phyloP scores from a whole-genome alignment of 2,329 filamentous ascomycete genomes.

The Trichoderma cornu-damae region DNA sequence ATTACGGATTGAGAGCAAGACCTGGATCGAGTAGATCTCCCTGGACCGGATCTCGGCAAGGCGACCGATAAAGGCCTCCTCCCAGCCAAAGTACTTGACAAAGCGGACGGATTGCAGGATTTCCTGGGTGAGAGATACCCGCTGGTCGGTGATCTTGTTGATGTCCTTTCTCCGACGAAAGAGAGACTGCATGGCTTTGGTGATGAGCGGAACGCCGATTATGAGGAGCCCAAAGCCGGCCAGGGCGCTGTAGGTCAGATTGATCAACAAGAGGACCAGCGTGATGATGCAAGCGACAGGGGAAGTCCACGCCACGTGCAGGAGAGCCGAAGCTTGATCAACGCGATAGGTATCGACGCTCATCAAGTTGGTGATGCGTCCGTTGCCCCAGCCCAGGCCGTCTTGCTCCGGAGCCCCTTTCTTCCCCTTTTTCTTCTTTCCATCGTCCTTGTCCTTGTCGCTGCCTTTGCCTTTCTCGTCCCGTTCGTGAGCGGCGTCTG shows the following conservation, averaged over 20 bases:
- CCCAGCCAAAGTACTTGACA: conserved; percentile 97
- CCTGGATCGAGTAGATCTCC: conserved; percentile 80
- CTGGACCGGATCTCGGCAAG: conserved; percentile 66
- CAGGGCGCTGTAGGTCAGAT: conserved; percentile 83
- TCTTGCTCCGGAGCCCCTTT: conserved; percentile 40
- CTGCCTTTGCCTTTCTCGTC: conserved; percentile 41
- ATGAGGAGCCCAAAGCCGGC: conserved; percentile 81
- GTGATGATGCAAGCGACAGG: conserved; percentile 75
- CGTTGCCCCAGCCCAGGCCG: conserved; percentile 84
- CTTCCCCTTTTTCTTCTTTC: conserved; percentile 37
- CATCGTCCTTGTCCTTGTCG: conserved; percentile 30
- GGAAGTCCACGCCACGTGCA: conserved; percentile 87
- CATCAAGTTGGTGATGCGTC: conserved; percentile 88
- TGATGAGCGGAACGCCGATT: conserved; percentile 71
- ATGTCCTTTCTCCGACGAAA: conserved; percentile 72
- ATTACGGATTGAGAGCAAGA: conserved; percentile 76
- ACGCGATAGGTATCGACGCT: conserved; percentile 91
- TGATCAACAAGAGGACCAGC: conserved; percentile 73
- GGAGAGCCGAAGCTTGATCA: conserved; percentile 80
- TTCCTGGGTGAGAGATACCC: conserved; percentile 86
- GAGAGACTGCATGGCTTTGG: conserved; percentile 68
- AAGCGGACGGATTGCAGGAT: conserved; percentile 87
- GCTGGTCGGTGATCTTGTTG: conserved; percentile 90
- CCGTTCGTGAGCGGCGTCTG: conserved; percentile 42
- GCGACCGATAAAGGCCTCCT: conserved; percentile 75